Evolutionary conservation across 768 basidiomycete genomes (phyloP), one percentile per base, ranked within the genome.

Genomic region (Hirschioporus abietinus): DNA sequence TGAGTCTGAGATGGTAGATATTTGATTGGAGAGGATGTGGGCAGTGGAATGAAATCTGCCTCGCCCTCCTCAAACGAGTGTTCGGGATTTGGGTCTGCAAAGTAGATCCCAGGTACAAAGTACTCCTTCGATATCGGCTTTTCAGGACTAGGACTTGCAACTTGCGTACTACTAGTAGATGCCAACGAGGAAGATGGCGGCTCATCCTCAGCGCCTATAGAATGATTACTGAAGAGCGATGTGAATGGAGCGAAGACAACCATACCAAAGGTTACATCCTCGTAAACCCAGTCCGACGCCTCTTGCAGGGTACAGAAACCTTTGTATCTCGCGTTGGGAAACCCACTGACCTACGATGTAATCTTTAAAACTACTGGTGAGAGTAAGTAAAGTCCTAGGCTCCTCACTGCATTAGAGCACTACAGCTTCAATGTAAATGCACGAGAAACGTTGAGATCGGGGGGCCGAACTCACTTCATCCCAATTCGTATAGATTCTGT

Each of bases 401-500:
- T 52, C 42, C 42, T 52, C 42, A 52, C 42, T 12, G 42, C 42
- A 6, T 52, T 20, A 52, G 42, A 52, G 20, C 42, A 52, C 42
- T 52, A 30, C 30, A 20, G 42, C 15, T 52, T 5, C 20, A 10
- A 10, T 52, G 12, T 52, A 15, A 52, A 20, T 52, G 12, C 15
- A 52, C 20, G 35, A 52, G 42, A 15, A 10, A 6, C 15, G 1
- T 52, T 6, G 20, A 52, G 12, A 12, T 10, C 1, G 42, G 1
- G n/a, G 30, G 20, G 3, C 17, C 20, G 9, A 73, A 27, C 80
- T 66, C 69, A 86, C 89, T 77, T 88, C 84, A 26, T 83, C 80
- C 89, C 89, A 90, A 17, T 78, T 80, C 0, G 74, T 71, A 63
- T 87, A 90, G 18, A 91, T 82, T 42, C 77, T 81, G 0, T 85